A percentile compares a stretch with the other conserved stretches of the same genome.
Evolutionary conservation across 78 protist genomes (phyloP).

Genomic region (Dictyostelium brefeldianum): DNA sequence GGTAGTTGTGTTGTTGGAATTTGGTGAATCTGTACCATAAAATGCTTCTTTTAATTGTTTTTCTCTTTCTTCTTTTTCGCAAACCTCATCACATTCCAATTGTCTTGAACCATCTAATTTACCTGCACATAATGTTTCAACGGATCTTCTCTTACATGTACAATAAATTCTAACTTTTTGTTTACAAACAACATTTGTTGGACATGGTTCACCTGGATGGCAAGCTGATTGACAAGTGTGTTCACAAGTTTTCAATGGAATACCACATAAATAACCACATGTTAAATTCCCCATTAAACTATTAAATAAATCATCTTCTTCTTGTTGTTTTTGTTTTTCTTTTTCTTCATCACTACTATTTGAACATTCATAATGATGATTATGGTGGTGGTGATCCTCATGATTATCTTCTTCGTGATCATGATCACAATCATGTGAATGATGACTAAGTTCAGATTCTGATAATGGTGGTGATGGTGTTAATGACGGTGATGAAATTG

Average conservation of each 20-base stretch:
- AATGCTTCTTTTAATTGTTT: slow-evolving; percentile 63
- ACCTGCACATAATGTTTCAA: slow-evolving; percentile 65
- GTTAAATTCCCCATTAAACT: neutral
- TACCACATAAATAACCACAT: slow-evolving; percentile 71
- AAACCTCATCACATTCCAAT: slow-evolving; percentile 84
- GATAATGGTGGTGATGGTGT: neutral
- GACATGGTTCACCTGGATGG: slow-evolving; percentile 89
- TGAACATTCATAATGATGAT: neutral
- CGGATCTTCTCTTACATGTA: slow-evolving; percentile 76
- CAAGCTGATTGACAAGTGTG: slow-evolving; percentile 78
- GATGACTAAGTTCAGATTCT: no score
- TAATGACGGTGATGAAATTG: neutral
- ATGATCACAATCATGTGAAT: neutral
- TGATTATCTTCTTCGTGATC: neutral
- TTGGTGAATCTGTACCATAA: neutral
- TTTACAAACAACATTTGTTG: slow-evolving; percentile 43
- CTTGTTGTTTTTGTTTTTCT: neutral
- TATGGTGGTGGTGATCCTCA: neutral
- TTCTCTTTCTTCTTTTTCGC: slow-evolving; percentile 75
- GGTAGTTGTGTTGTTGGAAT: neutral
- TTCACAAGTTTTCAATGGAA: slow-evolving; percentile 50
- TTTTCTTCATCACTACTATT: neutral
- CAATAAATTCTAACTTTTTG: slow-evolving; percentile 71
- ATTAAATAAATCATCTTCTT: neutral
- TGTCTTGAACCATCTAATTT: slow-evolving; percentile 47